A percentile compares a stretch with the other conserved stretches of the same genome.
Conservation (phyloP, 192 early-diverging fungal genomes). For the Umbelopsis vinacea region DNA sequence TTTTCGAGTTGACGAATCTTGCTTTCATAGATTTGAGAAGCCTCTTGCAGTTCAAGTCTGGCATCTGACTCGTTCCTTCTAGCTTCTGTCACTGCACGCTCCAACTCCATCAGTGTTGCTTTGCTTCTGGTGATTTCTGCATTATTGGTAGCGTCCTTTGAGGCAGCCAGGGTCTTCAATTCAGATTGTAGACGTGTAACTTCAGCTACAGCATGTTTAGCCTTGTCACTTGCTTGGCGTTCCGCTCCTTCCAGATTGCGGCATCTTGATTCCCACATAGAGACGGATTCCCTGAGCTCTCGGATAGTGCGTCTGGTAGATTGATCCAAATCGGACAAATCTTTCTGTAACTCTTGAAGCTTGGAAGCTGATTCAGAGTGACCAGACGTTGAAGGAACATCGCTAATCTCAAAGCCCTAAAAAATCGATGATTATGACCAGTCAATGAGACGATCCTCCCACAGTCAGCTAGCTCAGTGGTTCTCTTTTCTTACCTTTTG, state of each 20-base stretch:
- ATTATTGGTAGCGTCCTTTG: slow-evolving; percentile 6
- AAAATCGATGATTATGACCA: background rate
- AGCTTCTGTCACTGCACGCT: slow-evolving; percentile 24
- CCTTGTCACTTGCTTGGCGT: slow-evolving; percentile 33
- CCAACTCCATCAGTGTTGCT: background rate
- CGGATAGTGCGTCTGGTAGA: background rate
- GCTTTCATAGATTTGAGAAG: background rate
- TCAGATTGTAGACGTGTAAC: slow-evolving; percentile 23
- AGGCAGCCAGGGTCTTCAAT: background rate
- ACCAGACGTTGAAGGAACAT: background rate
- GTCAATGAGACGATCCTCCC: background rate
- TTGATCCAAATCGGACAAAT: slow-evolving; percentile 18
- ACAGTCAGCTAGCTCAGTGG: background rate
- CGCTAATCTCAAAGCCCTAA: slow-evolving; percentile 47
- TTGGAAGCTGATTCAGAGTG: background rate
- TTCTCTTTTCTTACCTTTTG: slow-evolving; percentile 28
- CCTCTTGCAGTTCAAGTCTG: slow-evolving; percentile 1
- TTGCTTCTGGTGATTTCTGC: slow-evolving; percentile 17
- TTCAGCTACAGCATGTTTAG: slow-evolving; percentile 28
- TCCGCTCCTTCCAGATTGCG: background rate
- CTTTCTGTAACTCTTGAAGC: slow-evolving; percentile 11
- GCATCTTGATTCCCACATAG: slow-evolving; percentile 32
- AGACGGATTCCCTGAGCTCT: slow-evolving; percentile 23
- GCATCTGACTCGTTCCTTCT: slow-evolving; percentile 5
- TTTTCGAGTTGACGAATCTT: slow-evolving; percentile 45